phyloP scores from a whole-genome alignment of 768 basidiomycete species.

The Leucocoprinus birnbaumii region DNA sequence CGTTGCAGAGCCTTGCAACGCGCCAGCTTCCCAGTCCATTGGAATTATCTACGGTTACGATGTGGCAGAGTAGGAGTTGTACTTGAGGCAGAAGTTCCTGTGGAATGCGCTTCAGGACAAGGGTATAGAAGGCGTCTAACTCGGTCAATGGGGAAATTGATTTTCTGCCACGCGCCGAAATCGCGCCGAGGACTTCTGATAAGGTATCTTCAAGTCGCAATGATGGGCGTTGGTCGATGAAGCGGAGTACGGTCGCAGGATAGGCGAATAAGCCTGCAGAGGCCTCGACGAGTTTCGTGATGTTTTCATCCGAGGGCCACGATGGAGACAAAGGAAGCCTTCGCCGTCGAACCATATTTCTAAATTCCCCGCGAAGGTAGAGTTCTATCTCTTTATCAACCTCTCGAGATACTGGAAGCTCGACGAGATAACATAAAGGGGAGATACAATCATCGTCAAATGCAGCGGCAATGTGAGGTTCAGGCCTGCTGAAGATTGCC shows the following conservation, averaged over 20 bases:
- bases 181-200: too few relatives aligned
- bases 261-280: conserved; percentile 1
- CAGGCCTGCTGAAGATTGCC: conserved; percentile 11
- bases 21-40: too few relatives aligned
- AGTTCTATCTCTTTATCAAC: conserved; percentile 1
- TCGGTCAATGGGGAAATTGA: not conserved
- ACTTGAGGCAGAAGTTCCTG: too few relatives aligned
- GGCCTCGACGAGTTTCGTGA: not conserved
- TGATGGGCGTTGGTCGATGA: too few relatives aligned
- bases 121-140: not conserved
- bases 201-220: too few relatives aligned
- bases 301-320: conserved; percentile 8
- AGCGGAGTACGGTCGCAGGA: not conserved
- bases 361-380: conserved; percentile 10
- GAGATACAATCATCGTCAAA: not conserved
- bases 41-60: too few relatives aligned
- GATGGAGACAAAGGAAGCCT: not conserved
- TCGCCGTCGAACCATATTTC: not conserved
- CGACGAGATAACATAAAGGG: not conserved
- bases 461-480: conserved; percentile 7
- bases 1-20: too few relatives aligned
- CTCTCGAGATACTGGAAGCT: conserved; percentile 7
- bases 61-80: too few relatives aligned
- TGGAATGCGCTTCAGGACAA: too few relatives aligned
- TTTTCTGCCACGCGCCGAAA: too few relatives aligned